Evolutionary conservation across 371 early-diverging fungal species (phyloP), one percentile per base, ranked within the genome.

Genomic region (Lichtheimia ramosa): DNA sequence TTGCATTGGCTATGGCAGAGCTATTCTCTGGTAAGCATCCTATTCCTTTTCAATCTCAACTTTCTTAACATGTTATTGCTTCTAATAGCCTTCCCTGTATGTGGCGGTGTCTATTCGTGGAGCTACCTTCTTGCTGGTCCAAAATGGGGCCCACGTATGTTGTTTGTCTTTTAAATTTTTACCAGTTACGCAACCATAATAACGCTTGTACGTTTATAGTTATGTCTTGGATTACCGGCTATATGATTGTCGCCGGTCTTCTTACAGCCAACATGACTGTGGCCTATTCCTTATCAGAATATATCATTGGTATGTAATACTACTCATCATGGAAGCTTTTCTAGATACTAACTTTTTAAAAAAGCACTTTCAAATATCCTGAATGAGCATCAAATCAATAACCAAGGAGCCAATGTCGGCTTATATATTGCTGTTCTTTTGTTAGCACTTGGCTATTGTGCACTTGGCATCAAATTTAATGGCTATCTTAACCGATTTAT

Each of bases 71-170:
- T n/a, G n/a, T n/a, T n/a, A 21, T 46, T 46, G 18, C 18, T n/a
- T 21, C 16, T 39, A 20, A 15, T 54, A 61, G 67, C 70, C 0
- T 69, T 62, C 43, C 75, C 75, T 15, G 55, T 71, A n/a, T 66
- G 62, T 43, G 75, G 75, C 24, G 72, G 72, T 58, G 66, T 77
- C 16, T 73, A 65, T 25, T 64, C 59, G 27, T 64, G 61, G 79
- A 64, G 70, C n/a, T 69, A 69, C 23, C 25, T 71, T 34, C 42
- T 78, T 3, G 58, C 66, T 28, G 68, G 55, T 52, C 53, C 71
- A 54, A 54, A 74, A 57, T 71, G 69, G 69, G 79, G 71, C 10
- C 75, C 73, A 40, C 67, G 73, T 73, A 71, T 61, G 76, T 55
- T 20, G 10, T 43, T n/a, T 13, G 18, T 2, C 15, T 3, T 27